Percentiles rank a stretch among this genome's conserved stretches.
These are phyloP conservation scores for Annulohypoxylon stygium DNA, from an alignment of 495 filamentous ascomycete species.

Conservation along the genomic window DNA sequence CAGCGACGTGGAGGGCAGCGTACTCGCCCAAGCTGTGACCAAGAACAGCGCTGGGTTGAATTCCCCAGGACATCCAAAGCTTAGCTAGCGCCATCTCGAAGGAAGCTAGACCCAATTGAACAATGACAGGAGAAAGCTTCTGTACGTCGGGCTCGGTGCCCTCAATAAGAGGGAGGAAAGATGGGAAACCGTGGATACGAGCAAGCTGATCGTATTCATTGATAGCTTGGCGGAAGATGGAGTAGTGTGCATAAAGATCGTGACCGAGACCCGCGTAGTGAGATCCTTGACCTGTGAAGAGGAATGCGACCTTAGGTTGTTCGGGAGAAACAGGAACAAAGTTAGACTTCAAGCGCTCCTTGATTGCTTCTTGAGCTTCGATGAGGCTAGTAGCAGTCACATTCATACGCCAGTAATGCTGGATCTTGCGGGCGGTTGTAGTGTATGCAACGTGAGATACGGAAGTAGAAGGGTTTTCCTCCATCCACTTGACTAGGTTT, in stretches of 20 bases:
- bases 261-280: constrained; percentile 77
- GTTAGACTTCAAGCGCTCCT: constrained; percentile 59
- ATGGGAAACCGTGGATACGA: constrained; percentile 76
- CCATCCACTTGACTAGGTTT: constrained; percentile 65
- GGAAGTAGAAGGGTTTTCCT: constrained; percentile 63
- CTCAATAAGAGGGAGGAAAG: constrained; percentile 75
- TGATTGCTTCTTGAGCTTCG: constrained; percentile 58
- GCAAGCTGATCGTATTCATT: constrained; percentile 77
- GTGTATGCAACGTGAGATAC: constrained; percentile 78
- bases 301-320: constrained; percentile 71
- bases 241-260: constrained; percentile 73
- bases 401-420: constrained; percentile 79
- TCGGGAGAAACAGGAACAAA: constrained; percentile 61
- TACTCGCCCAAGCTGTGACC: constrained; percentile 93
- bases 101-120: constrained; percentile 81
- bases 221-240: constrained; percentile 77
- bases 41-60: constrained; percentile 80
- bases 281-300: constrained; percentile 79
- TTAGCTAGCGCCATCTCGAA: constrained; percentile 88
- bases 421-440: constrained; percentile 86
- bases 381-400: constrained; percentile 66
- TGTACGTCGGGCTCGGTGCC: constrained; percentile 69
- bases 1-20: constrained; percentile 84
- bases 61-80: constrained; percentile 83
- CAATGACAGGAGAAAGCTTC: constrained; percentile 76